Conservation (phyloP, 1,284 basidiomycete genomes). For the Flammula alnicola region DNA sequence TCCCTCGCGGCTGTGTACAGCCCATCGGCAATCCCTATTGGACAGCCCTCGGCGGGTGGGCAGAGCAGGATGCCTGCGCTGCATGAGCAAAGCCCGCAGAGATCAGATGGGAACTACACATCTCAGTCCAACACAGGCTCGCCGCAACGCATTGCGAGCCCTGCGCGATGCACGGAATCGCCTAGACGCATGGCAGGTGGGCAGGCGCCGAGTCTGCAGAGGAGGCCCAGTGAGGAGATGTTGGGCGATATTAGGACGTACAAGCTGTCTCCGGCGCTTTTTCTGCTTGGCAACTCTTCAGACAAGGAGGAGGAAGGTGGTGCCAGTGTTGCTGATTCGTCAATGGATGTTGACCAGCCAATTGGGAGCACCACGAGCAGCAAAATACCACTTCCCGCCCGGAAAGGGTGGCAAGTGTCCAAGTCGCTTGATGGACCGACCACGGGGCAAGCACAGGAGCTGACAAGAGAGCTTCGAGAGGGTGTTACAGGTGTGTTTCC, state of each 20-base stretch:
- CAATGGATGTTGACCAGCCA: constrained; percentile 16
- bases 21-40: too few species aligned
- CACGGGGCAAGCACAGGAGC: background rate
- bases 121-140: too few species aligned
- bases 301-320: constrained; percentile 12
- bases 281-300: constrained; percentile 1
- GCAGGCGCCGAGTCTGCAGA: too few species aligned
- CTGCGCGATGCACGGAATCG: too few species aligned
- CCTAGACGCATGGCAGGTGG: too few species aligned
- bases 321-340: background rate
- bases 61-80: too few species aligned
- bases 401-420: constrained; percentile 6
- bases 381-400: background rate
- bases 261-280: constrained; percentile 6
- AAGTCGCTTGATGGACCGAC: background rate
- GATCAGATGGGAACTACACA: too few species aligned
- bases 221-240: too few species aligned
- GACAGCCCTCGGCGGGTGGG: too few species aligned
- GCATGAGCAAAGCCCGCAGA: too few species aligned
- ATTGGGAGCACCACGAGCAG: background rate
- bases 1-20: too few species aligned
- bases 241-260: constrained; percentile 15
- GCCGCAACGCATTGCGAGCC: too few species aligned
- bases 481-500: constrained; percentile 13
- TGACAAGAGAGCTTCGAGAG: constrained; percentile 17